These are phyloP conservation scores for Pilaira anomala DNA, from an alignment of 192 early-diverging fungal genomes.

Conservation along the genomic window DNA sequence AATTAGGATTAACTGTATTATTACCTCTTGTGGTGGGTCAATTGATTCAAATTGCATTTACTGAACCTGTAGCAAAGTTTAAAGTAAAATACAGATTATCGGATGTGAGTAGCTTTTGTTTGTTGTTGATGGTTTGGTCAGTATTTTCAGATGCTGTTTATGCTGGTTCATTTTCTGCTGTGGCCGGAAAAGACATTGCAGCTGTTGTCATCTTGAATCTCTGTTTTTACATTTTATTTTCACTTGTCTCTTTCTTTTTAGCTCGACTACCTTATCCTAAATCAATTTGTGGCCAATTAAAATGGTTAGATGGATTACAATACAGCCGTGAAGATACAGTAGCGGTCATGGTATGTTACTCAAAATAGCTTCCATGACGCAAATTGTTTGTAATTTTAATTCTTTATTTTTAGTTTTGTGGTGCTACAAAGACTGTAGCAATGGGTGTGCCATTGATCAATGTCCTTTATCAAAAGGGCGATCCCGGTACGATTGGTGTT, in stretches of 20 bases:
- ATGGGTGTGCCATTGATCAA: conserved; percentile 76
- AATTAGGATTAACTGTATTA: conserved; percentile 61
- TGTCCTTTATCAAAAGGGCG: conserved; percentile 51
- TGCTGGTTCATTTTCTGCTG: conserved; percentile 46
- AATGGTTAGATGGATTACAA: conserved; percentile 25
- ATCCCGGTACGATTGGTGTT: conserved; percentile 51
- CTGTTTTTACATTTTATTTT: conserved; percentile 48
- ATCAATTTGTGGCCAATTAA: conserved; percentile 15
- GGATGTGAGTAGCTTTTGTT: conserved; percentile 52
- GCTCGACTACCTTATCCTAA: conserved; percentile 41
- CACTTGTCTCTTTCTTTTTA: conserved; percentile 43
- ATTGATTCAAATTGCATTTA: conserved; percentile 45
- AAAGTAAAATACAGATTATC: conserved; percentile 49
- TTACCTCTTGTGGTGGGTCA: conserved; percentile 62
- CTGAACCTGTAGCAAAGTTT: conserved; percentile 41
- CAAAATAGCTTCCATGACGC: neutral
- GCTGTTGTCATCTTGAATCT: conserved; percentile 51
- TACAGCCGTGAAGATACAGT: conserved; percentile 53
- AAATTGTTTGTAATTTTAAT: neutral
- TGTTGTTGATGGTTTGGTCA: conserved; percentile 68
- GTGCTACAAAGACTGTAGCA: conserved; percentile 73
- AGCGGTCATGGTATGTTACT: conserved; percentile 47
- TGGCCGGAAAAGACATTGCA: conserved; percentile 47
- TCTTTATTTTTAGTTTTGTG: conserved; percentile 49
- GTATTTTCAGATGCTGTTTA: conserved; percentile 70